Percentiles rank a stretch among this genome's conserved stretches.
Conservation (phyloP, 331 rosid genomes). For the Malus hybrid region DNA sequence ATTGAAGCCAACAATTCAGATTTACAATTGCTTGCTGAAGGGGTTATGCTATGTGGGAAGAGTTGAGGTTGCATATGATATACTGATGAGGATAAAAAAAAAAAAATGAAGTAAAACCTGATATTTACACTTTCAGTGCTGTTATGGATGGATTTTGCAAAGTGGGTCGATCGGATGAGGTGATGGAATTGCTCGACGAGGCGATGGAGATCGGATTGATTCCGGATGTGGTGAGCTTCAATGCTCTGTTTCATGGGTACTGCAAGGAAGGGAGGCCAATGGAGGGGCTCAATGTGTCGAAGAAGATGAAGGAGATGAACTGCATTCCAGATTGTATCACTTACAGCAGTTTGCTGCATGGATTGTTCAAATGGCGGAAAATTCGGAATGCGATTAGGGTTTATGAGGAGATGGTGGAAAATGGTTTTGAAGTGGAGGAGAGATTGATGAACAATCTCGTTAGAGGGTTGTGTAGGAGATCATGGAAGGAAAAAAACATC, state of each 20-base stretch:
- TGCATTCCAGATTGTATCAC: slow-evolving; percentile 56
- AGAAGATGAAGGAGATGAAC: slow-evolving; percentile 42
- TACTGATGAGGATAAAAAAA: slow-evolving; percentile 40
- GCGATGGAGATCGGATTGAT: slow-evolving; percentile 44
- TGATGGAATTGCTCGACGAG: slow-evolving; percentile 54
- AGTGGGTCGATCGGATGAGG: slow-evolving; percentile 74
- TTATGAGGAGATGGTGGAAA: slow-evolving; percentile 47
- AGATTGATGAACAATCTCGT: slow-evolving; percentile 49
- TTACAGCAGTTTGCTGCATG: slow-evolving; percentile 57
- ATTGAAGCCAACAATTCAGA: slow-evolving; percentile 32
- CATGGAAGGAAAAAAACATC: slow-evolving; percentile 28
- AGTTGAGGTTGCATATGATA: slow-evolving; percentile 68
- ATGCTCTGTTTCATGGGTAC: slow-evolving; percentile 64
- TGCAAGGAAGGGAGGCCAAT: slow-evolving; percentile 65
- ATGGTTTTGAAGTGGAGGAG: slow-evolving; percentile 43
- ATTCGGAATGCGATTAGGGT: slow-evolving; percentile 24
- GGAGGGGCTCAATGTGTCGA: slow-evolving; percentile 44
- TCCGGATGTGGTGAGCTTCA: slow-evolving; percentile 56
- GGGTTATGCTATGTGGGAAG: slow-evolving; percentile 78
- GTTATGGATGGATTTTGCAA: slow-evolving; percentile 80
- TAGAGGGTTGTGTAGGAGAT: slow-evolving; percentile 50
- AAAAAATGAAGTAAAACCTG: slow-evolving; percentile 30
- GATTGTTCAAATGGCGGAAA: slow-evolving; percentile 66
- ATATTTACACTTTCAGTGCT: slow-evolving; percentile 56
- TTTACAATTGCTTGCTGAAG: slow-evolving; percentile 66